phyloP scores from a whole-genome alignment of 73 alveolate genomes.

The Paramecium octaurelia region DNA sequence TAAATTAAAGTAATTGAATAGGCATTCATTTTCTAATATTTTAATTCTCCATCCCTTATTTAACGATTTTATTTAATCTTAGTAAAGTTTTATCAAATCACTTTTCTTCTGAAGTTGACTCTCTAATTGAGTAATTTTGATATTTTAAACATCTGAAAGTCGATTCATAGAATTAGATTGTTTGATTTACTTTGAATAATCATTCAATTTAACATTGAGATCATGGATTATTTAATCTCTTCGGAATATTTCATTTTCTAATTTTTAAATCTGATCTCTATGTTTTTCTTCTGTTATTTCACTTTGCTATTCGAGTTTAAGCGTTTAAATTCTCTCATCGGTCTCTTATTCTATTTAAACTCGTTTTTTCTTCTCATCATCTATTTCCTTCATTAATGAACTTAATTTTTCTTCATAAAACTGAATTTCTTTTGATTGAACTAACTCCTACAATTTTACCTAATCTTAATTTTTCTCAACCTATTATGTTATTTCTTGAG shows the following conservation, averaged over 20 bases:
- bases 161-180: background rate
- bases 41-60: background rate
- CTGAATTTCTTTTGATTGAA: background rate
- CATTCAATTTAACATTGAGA: background rate
- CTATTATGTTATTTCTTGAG: background rate
- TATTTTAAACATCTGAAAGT: background rate
- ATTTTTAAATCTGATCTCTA: background rate
- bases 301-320: background rate
- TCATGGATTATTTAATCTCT: background rate
- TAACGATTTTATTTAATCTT: background rate
- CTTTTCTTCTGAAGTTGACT: background rate
- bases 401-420: background rate
- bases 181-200: background rate
- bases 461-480: background rate
- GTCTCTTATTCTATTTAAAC: background rate
- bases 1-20: background rate
- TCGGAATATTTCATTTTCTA: background rate
- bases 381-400: background rate
- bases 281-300: background rate
- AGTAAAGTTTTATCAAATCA: background rate
- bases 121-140: background rate
- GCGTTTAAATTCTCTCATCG: too few species aligned
- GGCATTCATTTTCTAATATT: background rate
- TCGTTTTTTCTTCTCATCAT: background rate
- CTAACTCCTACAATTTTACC: background rate